Conservation (phyloP, 352 stramenopile species). For the Phytophthora pini region DNA sequence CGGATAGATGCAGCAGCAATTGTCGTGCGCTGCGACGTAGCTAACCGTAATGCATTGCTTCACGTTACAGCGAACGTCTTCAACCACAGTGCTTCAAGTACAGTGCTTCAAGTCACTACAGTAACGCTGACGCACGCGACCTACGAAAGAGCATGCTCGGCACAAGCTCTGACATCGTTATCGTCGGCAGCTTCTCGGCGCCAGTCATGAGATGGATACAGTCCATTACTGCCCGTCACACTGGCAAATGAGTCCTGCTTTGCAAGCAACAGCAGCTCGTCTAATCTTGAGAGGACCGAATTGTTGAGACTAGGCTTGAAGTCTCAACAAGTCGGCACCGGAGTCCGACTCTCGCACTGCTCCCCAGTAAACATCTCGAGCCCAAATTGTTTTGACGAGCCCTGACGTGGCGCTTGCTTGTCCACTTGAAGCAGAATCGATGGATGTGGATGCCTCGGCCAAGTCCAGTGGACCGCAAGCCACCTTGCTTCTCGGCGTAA, state of each 20-base stretch:
- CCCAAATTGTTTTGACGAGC: conserved; percentile 17
- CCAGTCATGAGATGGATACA: conserved; percentile 30
- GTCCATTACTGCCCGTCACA: conserved; percentile 27
- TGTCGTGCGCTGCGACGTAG: conserved; percentile 5
- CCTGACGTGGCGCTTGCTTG: conserved; percentile 2
- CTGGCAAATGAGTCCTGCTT: conserved; percentile 9
- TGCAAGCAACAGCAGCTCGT: conserved; percentile 14
- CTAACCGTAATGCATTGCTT: conserved; percentile 29
- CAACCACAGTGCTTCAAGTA: conserved; percentile 4
- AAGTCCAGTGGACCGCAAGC: conserved; percentile 14
- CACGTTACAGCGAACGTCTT: conserved; percentile 2
- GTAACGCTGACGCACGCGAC: conserved; percentile 8
- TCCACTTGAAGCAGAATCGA: conserved; percentile 11
- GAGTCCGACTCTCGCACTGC: conserved; percentile 2
- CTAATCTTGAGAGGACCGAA: conserved; percentile 9
- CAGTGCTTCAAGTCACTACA: conserved; percentile 8
- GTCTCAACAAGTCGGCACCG: not conserved
- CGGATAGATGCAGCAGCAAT: conserved; percentile 17
- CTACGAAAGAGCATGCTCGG: conserved; percentile 25
- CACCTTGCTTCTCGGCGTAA: conserved; percentile 4
- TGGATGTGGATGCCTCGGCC: conserved; percentile 5
- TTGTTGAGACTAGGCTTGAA: conserved; percentile 15
- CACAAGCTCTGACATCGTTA: not conserved
- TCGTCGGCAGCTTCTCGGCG: conserved; percentile 3
- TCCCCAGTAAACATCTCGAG: conserved; percentile 21